Evolutionary conservation across 345 rosid species (phyloP), one percentile per base, ranked within the genome.

Genomic region (Acer saccharum): DNA sequence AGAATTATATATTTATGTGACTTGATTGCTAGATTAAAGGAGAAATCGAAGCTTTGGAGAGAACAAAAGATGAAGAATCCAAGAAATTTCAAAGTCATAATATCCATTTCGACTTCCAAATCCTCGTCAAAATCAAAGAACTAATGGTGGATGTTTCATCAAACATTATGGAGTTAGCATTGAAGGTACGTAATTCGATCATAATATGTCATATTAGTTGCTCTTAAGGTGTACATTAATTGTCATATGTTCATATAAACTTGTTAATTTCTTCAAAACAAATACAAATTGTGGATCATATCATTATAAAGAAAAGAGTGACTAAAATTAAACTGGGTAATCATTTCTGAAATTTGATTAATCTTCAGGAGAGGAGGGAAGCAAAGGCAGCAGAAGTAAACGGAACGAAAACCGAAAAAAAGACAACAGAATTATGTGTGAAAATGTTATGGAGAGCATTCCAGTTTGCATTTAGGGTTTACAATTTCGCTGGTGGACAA

Each of bases 111-210:
- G 95, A 94, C 83, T 90, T 94, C 86, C 78, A 81, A 57, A 80
- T 94, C 77, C 88, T 96, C 23, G 46, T 88, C 55, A 89, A 84
- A 74, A 87, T 94, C 78, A 94, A 93, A 83, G 99, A 96, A 82
- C 75, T 91, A 54, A 83, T 89, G 89, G 99, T 96, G 79, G 94
- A 96, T 87, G 86, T 91, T 80, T 96, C 94, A 78, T 92, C 98
- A 3, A 88, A 80, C 76, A 90, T 95, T 82, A 96, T 92, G 95
- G 97, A 96, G 82, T 75, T 90, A 44, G 94, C 91, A 61, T 78
- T 96, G 58, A 86, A 89, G 95, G 98, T 35, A 35, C 6, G 1
- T 94, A 89, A n/a, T 8, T 52, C 46, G 21, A 14, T 44, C 6
- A 8, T 27, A 35, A 4, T 35, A 0, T 35, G 39, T 35, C 10